Conservation (phyloP, 2,329 filamentous ascomycete species). For the Diplodia sapinea region DNA sequence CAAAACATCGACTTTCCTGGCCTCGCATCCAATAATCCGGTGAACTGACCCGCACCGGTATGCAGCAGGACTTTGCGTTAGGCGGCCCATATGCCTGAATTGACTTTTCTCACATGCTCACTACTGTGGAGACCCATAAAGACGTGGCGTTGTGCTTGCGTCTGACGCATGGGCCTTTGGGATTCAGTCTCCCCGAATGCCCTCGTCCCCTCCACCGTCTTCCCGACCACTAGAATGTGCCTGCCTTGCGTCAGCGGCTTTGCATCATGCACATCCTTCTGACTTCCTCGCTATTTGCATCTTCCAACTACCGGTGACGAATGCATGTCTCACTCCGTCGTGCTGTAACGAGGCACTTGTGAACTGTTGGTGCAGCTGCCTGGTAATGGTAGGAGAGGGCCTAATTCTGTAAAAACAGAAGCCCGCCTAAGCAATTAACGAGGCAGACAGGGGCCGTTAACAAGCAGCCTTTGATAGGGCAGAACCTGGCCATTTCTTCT, state of each 20-base stretch:
- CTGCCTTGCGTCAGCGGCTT: constrained; percentile 7
- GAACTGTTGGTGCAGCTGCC: background rate
- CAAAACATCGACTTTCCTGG: background rate
- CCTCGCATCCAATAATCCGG: background rate
- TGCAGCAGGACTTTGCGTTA: background rate
- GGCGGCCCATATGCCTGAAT: background rate
- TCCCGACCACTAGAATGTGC: background rate
- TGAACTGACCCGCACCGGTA: background rate
- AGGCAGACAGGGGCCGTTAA: background rate
- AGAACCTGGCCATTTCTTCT: too few species aligned
- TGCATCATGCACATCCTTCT: background rate
- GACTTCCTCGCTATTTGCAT: constrained; percentile 10
- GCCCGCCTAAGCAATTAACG: background rate
- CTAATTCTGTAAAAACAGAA: background rate
- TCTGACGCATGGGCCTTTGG: background rate
- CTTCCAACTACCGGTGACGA: constrained; percentile 7
- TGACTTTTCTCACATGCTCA: constrained; percentile 7
- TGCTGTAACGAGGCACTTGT: background rate
- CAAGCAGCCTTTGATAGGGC: too few species aligned
- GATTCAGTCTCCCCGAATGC: background rate
- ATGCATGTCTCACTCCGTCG: background rate
- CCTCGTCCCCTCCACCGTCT: background rate
- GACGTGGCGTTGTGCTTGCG: constrained; percentile 5
- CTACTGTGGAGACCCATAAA: background rate
- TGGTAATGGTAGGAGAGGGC: background rate